Conservation (phyloP, 1,139 yeast genomes). For the Pichia sp. region DNA sequence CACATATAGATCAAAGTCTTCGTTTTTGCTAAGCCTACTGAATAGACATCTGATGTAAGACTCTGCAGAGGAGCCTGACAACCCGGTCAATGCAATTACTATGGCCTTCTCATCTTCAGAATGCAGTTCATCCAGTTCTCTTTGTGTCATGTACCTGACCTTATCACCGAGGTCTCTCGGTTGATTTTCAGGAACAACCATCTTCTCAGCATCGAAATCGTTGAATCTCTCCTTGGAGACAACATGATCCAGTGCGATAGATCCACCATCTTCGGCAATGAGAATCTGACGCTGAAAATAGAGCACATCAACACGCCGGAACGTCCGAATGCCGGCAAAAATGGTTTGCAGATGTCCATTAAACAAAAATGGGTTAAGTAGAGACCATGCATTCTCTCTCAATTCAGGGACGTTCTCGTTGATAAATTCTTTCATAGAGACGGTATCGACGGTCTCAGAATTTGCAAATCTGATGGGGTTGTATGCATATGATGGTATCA, state of each 20-base stretch:
- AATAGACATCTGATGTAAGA: slow-evolving; percentile 68
- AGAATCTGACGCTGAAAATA: slow-evolving; percentile 74
- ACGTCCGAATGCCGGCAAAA: slow-evolving; percentile 53
- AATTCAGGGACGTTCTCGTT: slow-evolving; percentile 36
- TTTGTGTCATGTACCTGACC: slow-evolving; percentile 57
- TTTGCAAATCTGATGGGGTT: slow-evolving; percentile 10
- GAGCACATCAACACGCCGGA: slow-evolving; percentile 47
- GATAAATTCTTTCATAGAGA: slow-evolving; percentile 10
- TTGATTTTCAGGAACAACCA: slow-evolving; percentile 48
- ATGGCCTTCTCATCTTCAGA: slow-evolving; percentile 45
- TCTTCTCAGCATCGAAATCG: slow-evolving; percentile 30
- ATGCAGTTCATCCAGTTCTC: slow-evolving; percentile 33
- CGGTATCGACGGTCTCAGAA: slow-evolving; percentile 1
- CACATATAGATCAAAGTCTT: slow-evolving; percentile 59
- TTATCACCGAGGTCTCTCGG: slow-evolving; percentile 59
- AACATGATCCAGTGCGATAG: slow-evolving; percentile 72
- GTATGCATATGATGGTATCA: slow-evolving; percentile 12
- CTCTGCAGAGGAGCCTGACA: slow-evolving; percentile 92
- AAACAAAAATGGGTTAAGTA: slow-evolving; percentile 58
- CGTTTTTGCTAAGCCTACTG: slow-evolving; percentile 27
- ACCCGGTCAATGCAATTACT: slow-evolving; percentile 70
- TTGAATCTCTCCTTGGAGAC: slow-evolving; percentile 39
- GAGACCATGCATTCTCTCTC: slow-evolving; percentile 37
- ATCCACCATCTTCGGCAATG: slow-evolving; percentile 59
- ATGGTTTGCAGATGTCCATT: slow-evolving; percentile 78